Evolutionary conservation across 805 yeast species (phyloP).

Genomic region (Candida awuae): DNA sequence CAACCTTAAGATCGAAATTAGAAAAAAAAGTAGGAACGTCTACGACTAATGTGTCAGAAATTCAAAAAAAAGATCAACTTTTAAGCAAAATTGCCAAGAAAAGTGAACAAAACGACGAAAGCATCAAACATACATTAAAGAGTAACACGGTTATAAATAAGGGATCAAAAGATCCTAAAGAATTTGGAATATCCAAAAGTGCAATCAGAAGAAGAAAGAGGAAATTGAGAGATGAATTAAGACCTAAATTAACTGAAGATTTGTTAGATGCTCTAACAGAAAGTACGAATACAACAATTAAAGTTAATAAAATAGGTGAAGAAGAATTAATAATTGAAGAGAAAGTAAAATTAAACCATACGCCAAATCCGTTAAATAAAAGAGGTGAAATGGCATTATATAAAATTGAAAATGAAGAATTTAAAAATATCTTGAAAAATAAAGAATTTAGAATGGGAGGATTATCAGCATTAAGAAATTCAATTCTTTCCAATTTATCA

Average conservation of each 20-base stretch:
- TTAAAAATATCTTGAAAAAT: constrained; percentile 49
- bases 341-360: constrained; percentile 30
- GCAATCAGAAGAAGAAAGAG: constrained; percentile 58
- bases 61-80: constrained; percentile 13
- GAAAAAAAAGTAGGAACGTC: constrained; percentile 21
- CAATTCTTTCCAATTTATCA: constrained; percentile 33
- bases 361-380: constrained; percentile 28
- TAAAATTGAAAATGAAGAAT: constrained; percentile 37
- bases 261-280: constrained; percentile 45
- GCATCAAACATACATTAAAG: background rate
- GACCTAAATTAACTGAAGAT: constrained; percentile 59
- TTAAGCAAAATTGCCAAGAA: constrained; percentile 17
- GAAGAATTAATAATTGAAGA: constrained; percentile 21
- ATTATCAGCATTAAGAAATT: constrained; percentile 55
- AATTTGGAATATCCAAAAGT: constrained; percentile 54
- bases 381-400: constrained; percentile 49
- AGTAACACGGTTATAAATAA: constrained; percentile 2
- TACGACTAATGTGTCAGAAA: constrained; percentile 12
- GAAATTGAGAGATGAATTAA: constrained; percentile 50
- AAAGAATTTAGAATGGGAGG: constrained; percentile 50
- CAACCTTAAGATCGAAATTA: constrained; percentile 36
- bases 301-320: constrained; percentile 10
- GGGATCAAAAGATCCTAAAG: constrained; percentile 21
- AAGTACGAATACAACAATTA: constrained; percentile 17
- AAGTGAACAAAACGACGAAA: constrained; percentile 2